These are phyloP conservation scores for Gossypium schwendimanii DNA, from an alignment of 441 rosid species.

Conservation along the genomic window DNA sequence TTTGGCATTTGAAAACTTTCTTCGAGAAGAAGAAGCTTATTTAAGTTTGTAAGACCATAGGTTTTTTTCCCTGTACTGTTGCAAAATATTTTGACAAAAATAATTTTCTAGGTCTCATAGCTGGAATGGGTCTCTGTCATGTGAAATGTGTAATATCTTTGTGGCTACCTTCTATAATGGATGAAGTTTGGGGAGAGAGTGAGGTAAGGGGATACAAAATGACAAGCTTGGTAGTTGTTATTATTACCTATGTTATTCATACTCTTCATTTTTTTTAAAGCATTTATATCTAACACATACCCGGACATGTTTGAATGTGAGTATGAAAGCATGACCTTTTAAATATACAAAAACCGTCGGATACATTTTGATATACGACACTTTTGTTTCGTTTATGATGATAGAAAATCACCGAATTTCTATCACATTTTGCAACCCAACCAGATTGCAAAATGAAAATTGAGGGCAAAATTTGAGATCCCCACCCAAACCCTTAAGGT, in stretches of 20 bases:
- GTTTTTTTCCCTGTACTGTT: not conserved
- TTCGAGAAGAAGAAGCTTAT: slow-evolving; percentile 70
- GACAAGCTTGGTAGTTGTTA: not conserved
- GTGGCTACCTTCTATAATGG: not conserved
- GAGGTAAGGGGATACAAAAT: not conserved
- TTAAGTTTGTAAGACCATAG: slow-evolving; percentile 13
- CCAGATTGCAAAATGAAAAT: too few relatives aligned
- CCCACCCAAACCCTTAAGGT: too few relatives aligned
- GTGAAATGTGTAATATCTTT: not conserved
- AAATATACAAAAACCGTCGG: not conserved
- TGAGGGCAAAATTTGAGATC: too few relatives aligned
- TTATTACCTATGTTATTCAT: not conserved
- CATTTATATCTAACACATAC: not conserved
- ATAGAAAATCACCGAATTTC: too few relatives aligned
- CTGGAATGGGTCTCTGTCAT: too few relatives aligned
- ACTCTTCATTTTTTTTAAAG: not conserved
- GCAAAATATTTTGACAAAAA: not conserved
- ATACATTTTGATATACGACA: not conserved
- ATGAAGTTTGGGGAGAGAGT: not conserved
- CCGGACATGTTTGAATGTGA: not conserved
- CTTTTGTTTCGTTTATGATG: too few relatives aligned
- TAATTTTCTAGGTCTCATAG: not conserved
- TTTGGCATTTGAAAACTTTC: slow-evolving; percentile 68
- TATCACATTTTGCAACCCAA: too few relatives aligned
- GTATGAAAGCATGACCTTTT: not conserved